Evolutionary conservation across 177 flowering plant genomes (phyloP).

Genomic region (Vitis hybrid): DNA sequence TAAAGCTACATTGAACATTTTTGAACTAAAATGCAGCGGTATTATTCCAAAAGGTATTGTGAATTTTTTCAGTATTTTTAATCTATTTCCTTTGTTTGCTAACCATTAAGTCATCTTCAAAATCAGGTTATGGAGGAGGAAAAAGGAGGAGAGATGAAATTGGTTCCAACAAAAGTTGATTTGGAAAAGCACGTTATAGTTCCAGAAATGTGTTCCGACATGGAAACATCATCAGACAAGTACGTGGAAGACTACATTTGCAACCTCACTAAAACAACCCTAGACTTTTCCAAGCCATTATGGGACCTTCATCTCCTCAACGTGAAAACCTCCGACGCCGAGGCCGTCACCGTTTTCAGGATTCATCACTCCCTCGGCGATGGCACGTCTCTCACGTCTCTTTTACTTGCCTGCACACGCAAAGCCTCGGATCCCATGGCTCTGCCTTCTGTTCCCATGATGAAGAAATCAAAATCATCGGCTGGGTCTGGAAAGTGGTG

Average conservation of each 20-base stretch:
- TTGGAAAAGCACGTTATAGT: conserved; percentile 5
- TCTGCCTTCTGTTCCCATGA: too few species aligned
- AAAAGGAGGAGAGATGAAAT: conserved; percentile 8
- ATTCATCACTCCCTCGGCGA: conserved; percentile 26
- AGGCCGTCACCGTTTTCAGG: conserved; percentile 9
- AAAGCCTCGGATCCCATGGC: too few species aligned
- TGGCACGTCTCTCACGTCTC: too few species aligned
- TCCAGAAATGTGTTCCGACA: neutral
- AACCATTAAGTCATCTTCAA: neutral
- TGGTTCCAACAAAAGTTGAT: conserved; percentile 22
- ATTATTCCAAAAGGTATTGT: too few species aligned
- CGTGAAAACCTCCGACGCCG: conserved; percentile 12
- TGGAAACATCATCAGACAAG: conserved; percentile 8
- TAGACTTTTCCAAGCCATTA: conserved; percentile 23
- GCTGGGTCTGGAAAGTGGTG: neutral
- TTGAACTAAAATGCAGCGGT: too few species aligned
- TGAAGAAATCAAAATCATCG: neutral
- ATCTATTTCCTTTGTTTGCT: too few species aligned
- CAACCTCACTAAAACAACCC: conserved; percentile 13
- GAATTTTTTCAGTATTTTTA: too few species aligned
- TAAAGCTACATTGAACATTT: too few species aligned
- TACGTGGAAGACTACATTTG: conserved; percentile 17
- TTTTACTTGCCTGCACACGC: too few species aligned
- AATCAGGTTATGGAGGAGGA: conserved; percentile 11
- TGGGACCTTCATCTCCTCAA: conserved; percentile 29